A percentile compares a stretch with the other conserved stretches of the same genome.
Conservation (phyloP, 2,329 filamentous ascomycete species). For the Geoglossum cookeanum region DNA sequence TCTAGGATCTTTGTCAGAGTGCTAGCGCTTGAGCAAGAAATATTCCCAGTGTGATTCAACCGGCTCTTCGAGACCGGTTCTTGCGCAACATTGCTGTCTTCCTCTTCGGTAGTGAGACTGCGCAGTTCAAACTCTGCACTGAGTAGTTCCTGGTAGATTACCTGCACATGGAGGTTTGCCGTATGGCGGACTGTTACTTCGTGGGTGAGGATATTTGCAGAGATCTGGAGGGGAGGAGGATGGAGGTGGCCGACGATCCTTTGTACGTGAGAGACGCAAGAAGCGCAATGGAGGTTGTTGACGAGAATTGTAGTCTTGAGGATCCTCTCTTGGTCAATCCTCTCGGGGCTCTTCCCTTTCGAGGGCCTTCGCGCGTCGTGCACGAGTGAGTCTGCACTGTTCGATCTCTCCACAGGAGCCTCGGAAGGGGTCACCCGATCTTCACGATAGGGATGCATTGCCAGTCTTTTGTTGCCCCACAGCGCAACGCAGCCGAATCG, state of each 20-base stretch:
- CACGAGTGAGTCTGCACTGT: background rate
- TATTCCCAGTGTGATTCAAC: background rate
- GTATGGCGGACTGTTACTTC: conserved; percentile 42
- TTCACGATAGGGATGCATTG: background rate
- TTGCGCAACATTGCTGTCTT: conserved; percentile 7
- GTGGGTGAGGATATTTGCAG: conserved; percentile 52
- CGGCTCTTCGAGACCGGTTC: conserved; percentile 18
- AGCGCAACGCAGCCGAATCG: background rate
- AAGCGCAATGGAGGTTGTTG: conserved; percentile 60
- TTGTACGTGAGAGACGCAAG: conserved; percentile 49
- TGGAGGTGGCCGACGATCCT: conserved; percentile 31
- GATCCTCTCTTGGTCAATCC: background rate
- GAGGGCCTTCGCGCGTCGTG: background rate
- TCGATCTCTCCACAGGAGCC: background rate
- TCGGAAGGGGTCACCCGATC: background rate
- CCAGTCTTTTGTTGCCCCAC: background rate
- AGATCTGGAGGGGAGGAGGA: conserved; percentile 36
- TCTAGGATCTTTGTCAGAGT: background rate
- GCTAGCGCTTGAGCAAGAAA: background rate
- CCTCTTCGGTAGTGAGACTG: conserved; percentile 24
- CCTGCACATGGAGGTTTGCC: conserved; percentile 22
- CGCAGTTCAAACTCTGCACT: conserved; percentile 40
- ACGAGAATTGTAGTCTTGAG: conserved; percentile 40
- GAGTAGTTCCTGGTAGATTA: conserved; percentile 28
- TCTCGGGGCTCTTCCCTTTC: background rate